These are phyloP conservation scores for Acanthochlamys bracteata DNA, from an alignment of 106 monocot species.

Conservation along the genomic window DNA sequence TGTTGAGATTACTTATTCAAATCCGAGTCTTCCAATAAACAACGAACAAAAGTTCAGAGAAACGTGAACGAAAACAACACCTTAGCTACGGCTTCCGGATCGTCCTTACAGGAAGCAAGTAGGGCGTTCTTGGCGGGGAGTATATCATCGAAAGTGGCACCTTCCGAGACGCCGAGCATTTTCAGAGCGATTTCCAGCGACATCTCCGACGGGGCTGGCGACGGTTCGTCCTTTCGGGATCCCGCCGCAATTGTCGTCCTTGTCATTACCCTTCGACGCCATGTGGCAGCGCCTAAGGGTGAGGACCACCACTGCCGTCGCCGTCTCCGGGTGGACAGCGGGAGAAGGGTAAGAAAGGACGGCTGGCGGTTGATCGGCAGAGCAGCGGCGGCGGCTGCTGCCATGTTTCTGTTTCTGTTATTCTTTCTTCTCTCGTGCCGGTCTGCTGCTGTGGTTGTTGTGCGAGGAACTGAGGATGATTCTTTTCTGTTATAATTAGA, in stretches of 20 bases:
- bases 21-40: no score
- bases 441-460: no score
- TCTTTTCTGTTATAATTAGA: no score
- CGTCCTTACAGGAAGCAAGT: conserved; percentile 66
- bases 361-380: conserved; percentile 5
- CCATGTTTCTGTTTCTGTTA: background rate
- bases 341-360: background rate
- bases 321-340: background rate
- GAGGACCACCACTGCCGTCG: conserved; percentile 13
- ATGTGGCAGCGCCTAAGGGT: conserved; percentile 6
- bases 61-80: conserved; percentile 14
- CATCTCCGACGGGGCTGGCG: conserved; percentile 76
- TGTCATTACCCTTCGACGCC: no score
- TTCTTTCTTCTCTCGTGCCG: background rate
- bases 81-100: conserved; percentile 61
- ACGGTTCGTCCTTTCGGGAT: conserved; percentile 58
- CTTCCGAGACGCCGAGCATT: conserved; percentile 66
- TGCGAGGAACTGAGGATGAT: no score
- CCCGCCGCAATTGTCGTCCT: conserved; percentile 17
- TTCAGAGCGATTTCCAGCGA: conserved; percentile 81
- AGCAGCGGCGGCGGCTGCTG: conserved; percentile 27
- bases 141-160: conserved; percentile 93
- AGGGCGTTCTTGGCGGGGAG: conserved; percentile 72
- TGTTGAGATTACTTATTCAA: no score
- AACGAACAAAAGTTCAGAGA: background rate